Evolutionary conservation across 2,329 filamentous ascomycete species (phyloP), one percentile per base, ranked within the genome.

Genomic region (Aspergillus sp.): DNA sequence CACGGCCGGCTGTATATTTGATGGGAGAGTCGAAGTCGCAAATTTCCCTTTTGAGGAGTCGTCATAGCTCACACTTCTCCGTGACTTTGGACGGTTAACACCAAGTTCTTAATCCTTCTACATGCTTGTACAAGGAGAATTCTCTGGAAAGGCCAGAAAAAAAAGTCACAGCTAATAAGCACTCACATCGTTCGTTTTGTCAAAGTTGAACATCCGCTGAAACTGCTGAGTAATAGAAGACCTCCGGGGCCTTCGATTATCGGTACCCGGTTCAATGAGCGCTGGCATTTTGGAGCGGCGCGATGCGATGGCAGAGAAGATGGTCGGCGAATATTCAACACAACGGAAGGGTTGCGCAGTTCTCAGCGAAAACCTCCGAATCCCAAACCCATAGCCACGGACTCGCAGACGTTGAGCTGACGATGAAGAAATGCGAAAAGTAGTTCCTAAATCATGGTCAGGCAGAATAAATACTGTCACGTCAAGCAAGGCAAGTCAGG

Each of bases 141-240:
- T 41, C 34, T 11, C 5, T 15, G 13, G 11, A 17, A 41, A 41
- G 13, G 15, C 11, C 13, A 38, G 9, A 38, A 41, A 17, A 38
- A 23, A 11, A 23, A 30, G 30, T n/a, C 3, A 8, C n/a, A 38
- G n/a, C 22, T 48, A 51, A 57, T 22, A 38, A 23, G n/a, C 25
- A 58, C 68, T 66, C 59, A 71, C 66, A 61, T 60, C 60, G 13
- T 43, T 59, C 31, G 50, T 28, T 54, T 60, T 68, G 28, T 69
- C 66, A 19, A 62, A 25, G 59, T 62, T 64, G 9, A 70, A 60
- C 41, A 69, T 61, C 25, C 69, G 67, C 30, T 70, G 68, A 22
- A 71, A 38, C 13, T 68, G 67, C 41, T 65, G 59, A 17, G 69
- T 64, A 51, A 71, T 60, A 9, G 68, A 71, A n/a, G 62, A 57